Percentiles rank a stretch among this genome's conserved stretches.
These are phyloP conservation scores for Mayamaea pseudoterrestris DNA, from an alignment of 108 stramenopile species.

Conservation along the genomic window DNA sequence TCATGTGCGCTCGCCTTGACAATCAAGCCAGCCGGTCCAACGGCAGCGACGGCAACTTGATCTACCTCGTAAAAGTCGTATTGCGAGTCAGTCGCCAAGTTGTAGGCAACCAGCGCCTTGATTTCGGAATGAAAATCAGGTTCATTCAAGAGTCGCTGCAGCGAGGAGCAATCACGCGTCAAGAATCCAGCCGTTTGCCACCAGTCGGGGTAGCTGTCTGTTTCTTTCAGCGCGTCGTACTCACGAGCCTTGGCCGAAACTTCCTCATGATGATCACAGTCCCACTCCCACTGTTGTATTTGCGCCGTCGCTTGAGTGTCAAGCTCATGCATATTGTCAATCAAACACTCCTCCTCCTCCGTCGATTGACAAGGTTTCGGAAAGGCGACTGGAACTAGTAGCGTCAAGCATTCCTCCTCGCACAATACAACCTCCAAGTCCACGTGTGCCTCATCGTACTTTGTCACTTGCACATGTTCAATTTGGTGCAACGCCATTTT, in stretches of 20 bases:
- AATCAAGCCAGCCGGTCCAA: constrained; percentile 12
- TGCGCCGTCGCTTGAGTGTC: constrained; percentile 8
- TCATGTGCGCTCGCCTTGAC: constrained; percentile 2
- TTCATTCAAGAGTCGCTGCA: constrained; percentile 6
- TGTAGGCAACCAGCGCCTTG: not conserved
- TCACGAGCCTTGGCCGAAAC: not conserved
- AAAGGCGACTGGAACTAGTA: constrained; percentile 21
- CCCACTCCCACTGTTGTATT: not conserved
- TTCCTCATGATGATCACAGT: not conserved
- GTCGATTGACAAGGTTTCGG: constrained; percentile 12
- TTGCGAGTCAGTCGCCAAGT: not conserved
- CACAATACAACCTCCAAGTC: constrained; percentile 27
- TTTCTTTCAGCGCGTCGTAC: not conserved
- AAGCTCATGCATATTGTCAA: constrained; percentile 16
- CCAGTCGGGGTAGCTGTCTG: too few relatives aligned
- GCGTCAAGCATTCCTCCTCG: constrained; percentile 24
- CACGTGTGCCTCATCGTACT: constrained; percentile 14
- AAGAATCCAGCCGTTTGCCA: constrained; percentile 3
- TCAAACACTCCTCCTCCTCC: too few relatives aligned
- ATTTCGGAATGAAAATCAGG: constrained; percentile 5
- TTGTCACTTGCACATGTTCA: constrained; percentile 14
- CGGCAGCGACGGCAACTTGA: constrained; percentile 3
- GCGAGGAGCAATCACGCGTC: not conserved
- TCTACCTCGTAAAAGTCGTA: not conserved
- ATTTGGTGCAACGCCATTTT: constrained; percentile 16